phyloP scores from a whole-genome alignment of 768 basidiomycete species.

The Thelephora aurantiotincta region DNA sequence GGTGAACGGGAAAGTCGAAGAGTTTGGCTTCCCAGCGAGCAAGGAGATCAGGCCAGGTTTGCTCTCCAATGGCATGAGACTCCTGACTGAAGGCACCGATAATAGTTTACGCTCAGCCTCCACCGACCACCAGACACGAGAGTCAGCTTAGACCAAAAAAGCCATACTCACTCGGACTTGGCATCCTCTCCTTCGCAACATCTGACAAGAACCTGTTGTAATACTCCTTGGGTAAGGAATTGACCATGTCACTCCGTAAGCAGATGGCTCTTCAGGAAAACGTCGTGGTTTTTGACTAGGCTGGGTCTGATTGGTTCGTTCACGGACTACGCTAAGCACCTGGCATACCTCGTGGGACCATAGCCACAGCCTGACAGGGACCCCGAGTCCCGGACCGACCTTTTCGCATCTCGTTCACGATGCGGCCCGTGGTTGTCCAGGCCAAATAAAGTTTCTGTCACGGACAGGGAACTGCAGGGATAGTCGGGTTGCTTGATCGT shows the following conservation, averaged over 20 bases:
- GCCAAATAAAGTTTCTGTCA: too few species aligned
- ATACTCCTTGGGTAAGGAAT: constrained; percentile 31
- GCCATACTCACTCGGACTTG: constrained; percentile 34
- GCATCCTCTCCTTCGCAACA: constrained; percentile 43
- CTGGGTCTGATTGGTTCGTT: too few species aligned
- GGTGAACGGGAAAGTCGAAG: constrained; percentile 78
- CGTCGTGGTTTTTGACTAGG: neutral
- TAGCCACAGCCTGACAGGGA: too few species aligned
- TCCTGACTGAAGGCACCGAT: constrained; percentile 26
- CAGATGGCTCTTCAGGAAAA: neutral
- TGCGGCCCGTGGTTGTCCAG: too few species aligned
- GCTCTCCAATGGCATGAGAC: constrained; percentile 69
- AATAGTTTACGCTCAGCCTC: neutral
- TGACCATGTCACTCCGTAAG: neutral
- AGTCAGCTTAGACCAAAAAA: neutral
- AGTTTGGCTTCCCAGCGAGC: constrained; percentile 88
- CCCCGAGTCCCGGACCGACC: too few species aligned
- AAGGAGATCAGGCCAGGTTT: constrained; percentile 70
- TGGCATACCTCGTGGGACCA: too few species aligned
- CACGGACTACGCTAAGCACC: too few species aligned
- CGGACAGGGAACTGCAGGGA: too few species aligned
- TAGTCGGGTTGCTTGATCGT: too few species aligned
- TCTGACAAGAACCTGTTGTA: constrained; percentile 51
- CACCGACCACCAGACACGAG: neutral
- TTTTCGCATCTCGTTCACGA: too few species aligned